phyloP scores from a whole-genome alignment of 768 basidiomycete genomes.

The Suillus ampliporus region DNA sequence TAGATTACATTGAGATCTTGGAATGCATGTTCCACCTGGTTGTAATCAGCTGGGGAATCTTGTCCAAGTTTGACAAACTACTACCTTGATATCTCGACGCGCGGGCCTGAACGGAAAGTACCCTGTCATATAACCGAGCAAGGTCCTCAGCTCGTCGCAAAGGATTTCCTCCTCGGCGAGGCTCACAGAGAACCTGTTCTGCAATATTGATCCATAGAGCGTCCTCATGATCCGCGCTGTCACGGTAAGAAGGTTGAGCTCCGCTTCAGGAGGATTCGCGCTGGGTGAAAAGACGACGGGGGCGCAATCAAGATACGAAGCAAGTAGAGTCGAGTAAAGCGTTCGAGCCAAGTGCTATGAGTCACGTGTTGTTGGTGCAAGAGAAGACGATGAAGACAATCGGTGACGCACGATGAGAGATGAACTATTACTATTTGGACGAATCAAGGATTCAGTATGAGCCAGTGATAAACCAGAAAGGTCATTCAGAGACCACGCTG shows the following conservation, averaged over 20 bases:
- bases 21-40: conserved; percentile 66
- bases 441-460: conserved; percentile 20
- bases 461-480: conserved; percentile 32
- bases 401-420: conserved; percentile 32
- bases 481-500: conserved; percentile 41
- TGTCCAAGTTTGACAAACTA: conserved; percentile 5
- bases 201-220: conserved; percentile 64
- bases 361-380: conserved; percentile 9
- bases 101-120: conserved; percentile 81
- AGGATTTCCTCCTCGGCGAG: conserved; percentile 27
- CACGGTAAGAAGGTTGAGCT: conserved; percentile 62
- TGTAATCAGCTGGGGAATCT: neutral
- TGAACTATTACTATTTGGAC: conserved; percentile 20
- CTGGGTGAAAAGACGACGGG: conserved; percentile 80
- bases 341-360: conserved; percentile 69
- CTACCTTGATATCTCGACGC: conserved; percentile 64
- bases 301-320: conserved; percentile 87
- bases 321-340: conserved; percentile 79
- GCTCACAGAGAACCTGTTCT: conserved; percentile 45
- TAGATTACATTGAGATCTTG: conserved; percentile 78
- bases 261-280: conserved; percentile 59
- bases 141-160: conserved; percentile 54
- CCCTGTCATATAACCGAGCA: conserved; percentile 76
- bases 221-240: conserved; percentile 61
- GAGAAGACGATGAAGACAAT: conserved; percentile 22